Evolutionary conservation across 495 filamentous ascomycete genomes (phyloP).

Genomic region (Penicillium goetzii): DNA sequence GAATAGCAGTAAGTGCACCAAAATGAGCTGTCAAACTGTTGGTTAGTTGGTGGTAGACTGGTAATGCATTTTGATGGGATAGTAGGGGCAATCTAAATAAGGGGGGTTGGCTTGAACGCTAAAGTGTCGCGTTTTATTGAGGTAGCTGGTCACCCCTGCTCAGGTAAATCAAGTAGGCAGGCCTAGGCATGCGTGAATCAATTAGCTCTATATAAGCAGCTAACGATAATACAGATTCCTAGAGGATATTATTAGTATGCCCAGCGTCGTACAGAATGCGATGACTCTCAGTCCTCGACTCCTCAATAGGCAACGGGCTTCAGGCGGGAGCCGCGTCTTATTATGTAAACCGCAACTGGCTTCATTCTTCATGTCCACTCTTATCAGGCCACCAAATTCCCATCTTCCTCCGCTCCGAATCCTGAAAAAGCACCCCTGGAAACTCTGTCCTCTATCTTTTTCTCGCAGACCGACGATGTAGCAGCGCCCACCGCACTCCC

Average conservation of each 20-base stretch:
- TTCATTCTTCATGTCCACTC: conserved; percentile 17
- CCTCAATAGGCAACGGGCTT: conserved; percentile 15
- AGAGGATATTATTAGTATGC: conserved; percentile 7
- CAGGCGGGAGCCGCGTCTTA: conserved; percentile 12
- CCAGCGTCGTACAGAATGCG: conserved; percentile 1
- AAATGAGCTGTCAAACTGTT: neutral
- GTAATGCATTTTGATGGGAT: conserved; percentile 8
- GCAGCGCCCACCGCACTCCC: conserved; percentile 22
- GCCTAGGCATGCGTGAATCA: neutral
- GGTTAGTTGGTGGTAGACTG: too few species aligned
- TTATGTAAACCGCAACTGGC: conserved; percentile 22
- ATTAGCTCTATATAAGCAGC: neutral
- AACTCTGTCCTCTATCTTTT: neutral
- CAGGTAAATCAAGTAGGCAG: too few species aligned
- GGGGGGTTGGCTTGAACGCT: neutral
- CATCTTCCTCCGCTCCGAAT: neutral
- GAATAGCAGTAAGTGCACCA: conserved; percentile 6
- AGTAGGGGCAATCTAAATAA: neutral
- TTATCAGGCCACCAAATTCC: neutral
- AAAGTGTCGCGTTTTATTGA: neutral
- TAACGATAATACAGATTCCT: neutral
- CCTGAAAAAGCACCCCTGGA: neutral
- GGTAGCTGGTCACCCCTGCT: neutral
- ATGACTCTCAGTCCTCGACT: neutral
- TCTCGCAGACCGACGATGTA: conserved; percentile 37